A percentile compares a stretch with the other conserved stretches of the same genome.
Evolutionary conservation across 2,329 filamentous ascomycete species (phyloP).

Genomic region (Cladosporium phlei): DNA sequence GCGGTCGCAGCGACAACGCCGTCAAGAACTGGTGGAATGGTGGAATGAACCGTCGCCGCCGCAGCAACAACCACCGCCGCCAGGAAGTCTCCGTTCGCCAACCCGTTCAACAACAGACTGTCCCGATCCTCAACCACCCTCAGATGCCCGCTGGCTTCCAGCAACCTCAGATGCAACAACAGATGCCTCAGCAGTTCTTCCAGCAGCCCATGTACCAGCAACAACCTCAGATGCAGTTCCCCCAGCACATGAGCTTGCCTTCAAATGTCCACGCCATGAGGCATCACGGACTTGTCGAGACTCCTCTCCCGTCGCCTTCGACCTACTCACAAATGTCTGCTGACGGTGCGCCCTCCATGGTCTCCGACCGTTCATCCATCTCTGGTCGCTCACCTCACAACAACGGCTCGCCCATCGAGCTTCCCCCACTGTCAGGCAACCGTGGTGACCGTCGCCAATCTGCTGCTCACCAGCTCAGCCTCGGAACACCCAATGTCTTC

Average conservation of each 20-base stretch:
- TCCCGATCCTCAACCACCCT: slow-evolving; percentile 6
- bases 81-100: slow-evolving; percentile 31
- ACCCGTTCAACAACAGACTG: slow-evolving; percentile 18
- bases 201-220: slow-evolving; percentile 18
- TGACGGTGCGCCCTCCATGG: slow-evolving; percentile 62
- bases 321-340: slow-evolving; percentile 60
- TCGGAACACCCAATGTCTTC: slow-evolving; percentile 33
- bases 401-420: slow-evolving; percentile 44
- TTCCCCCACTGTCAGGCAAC: slow-evolving; percentile 33
- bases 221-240: slow-evolving; percentile 19
- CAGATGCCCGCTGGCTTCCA: slow-evolving; percentile 10
- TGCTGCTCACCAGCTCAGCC: slow-evolving; percentile 31
- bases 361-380: slow-evolving; percentile 58
- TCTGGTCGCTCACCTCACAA: slow-evolving; percentile 40
- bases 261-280: slow-evolving; percentile 27
- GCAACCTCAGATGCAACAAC: slow-evolving; percentile 5
- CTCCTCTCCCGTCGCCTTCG: slow-evolving; percentile 59
- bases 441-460: slow-evolving; percentile 28
- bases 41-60: slow-evolving; percentile 71
- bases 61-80: slow-evolving; percentile 35
- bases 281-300: slow-evolving; percentile 40
- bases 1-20: slow-evolving; percentile 86
- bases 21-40: slow-evolving; percentile 99
- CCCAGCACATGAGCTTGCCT: slow-evolving; percentile 32
- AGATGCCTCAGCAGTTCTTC: slow-evolving; percentile 16